phyloP scores from a whole-genome alignment of 2,329 filamentous ascomycete species.

The Graphilbum sp. region DNA sequence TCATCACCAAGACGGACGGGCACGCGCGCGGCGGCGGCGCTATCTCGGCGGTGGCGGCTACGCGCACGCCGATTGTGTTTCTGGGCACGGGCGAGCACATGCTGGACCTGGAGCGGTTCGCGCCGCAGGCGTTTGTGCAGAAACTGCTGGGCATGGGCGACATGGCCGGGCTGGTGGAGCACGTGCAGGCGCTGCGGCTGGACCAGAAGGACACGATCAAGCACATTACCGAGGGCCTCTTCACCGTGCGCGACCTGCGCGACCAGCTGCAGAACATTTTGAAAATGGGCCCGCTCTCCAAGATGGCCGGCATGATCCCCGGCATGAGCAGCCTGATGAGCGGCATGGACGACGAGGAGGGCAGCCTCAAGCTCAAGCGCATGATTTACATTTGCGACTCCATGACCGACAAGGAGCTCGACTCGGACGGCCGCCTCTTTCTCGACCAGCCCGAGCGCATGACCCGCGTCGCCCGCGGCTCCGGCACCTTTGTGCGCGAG shows the following conservation, averaged over 20 bases:
- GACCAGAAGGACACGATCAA: constrained; percentile 99
- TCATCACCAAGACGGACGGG: constrained; percentile 97
- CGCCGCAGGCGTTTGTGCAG: constrained; percentile 80
- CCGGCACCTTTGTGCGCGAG: constrained; percentile 77
- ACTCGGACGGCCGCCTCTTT: constrained; percentile 88
- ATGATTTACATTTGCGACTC: constrained; percentile 99
- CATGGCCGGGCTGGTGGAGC: constrained; percentile 86
- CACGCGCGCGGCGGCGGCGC: constrained; percentile 91
- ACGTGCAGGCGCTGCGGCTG: constrained; percentile 87
- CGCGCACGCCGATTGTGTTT: constrained; percentile 92
- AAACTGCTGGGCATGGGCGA: constrained; percentile 96
- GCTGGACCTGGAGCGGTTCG: constrained; percentile 84
- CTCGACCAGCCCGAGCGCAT: constrained; percentile 84
- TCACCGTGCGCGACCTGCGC: constrained; percentile 82
- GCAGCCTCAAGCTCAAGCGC: constrained; percentile 78
- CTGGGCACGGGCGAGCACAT: constrained; percentile 96
- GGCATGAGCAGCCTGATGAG: constrained; percentile 88
- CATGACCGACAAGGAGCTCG: constrained; percentile 92
- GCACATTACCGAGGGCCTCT: constrained; percentile 92
- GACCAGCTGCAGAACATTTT: constrained; percentile 97
- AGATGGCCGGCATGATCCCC: constrained; percentile 98
- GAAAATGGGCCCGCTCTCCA: constrained; percentile 97
- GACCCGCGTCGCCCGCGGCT: constrained; percentile 79
- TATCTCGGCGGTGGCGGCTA: constrained; percentile 92
- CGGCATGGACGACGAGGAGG: constrained; percentile 93